Base-by-base conservation (phyloP, 495 filamentous ascomycete genomes). In the Annulohypoxylon bovei region DNA sequence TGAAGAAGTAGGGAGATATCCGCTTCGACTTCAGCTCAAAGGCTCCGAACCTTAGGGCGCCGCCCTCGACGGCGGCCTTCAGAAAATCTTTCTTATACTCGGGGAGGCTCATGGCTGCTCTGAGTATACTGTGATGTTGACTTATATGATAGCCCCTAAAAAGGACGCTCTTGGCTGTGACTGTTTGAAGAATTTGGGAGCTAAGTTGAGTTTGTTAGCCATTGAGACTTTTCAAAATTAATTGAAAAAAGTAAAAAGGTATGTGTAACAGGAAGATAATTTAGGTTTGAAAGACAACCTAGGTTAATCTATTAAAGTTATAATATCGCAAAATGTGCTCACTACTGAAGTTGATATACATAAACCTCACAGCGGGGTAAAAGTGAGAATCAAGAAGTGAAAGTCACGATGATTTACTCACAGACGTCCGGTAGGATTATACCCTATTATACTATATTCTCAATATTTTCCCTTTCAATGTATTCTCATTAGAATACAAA, bases 1-100 rank as follows among this genome's bases (percentile, higher is more conserved):
- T 96, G 90, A 98, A 97, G 87, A 99, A 98, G 88, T 98, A 98
- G n/a, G 95, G 94, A 6, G 93, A 97, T 74, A 89, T 86, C 68
- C 95, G 93, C 71, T 91, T 90, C 60, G 94, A 97, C 81, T 99
- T 99, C 68, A 99, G 86, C 60, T 88, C 89, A 84, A 90, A 98
- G 73, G 86, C 88, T 77, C 95, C 95, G 82, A 99, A 97, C 42
- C 90, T 90, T 62, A 98, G 89, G 78, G 93, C 89, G 63, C 88
- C 88, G 80, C 89, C 89, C 37, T 82, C 78, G 74, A 95, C 85
- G 77, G 92, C 87, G 42, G 91, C 86, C 49, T 86, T 79, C 14
- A 98, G 85, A 79, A 99, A 91, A 35, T 85, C 81, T 56, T 85
- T 76, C 75, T 90, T 89, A 77, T 85, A 87, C 42, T 79, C 70